A percentile compares a stretch with the other conserved stretches of the same genome.
Evolutionary conservation across 768 basidiomycete genomes (phyloP).

Genomic region (Termitomyces sp.): DNA sequence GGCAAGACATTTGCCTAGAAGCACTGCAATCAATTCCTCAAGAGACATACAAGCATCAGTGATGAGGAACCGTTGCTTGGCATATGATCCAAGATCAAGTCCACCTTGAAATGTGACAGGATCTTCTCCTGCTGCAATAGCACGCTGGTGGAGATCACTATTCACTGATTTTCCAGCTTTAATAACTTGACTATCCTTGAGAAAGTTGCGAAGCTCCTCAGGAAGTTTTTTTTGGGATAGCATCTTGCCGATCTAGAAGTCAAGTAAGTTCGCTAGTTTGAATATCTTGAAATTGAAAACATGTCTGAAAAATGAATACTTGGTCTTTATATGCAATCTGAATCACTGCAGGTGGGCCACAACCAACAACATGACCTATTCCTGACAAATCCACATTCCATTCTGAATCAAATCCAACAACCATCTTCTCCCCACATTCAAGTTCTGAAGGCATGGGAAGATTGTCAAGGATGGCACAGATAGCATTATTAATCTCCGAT

Average conservation of each 20-base stretch:
- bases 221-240: no score
- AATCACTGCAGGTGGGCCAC: conserved; percentile 12
- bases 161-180: no score
- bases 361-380: conserved; percentile 11
- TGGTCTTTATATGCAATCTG: conserved; percentile 8
- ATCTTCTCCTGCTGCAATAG: no score
- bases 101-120: no score
- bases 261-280: no score
- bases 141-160: no score
- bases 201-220: no score
- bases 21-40: neutral
- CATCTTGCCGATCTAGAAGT: no score
- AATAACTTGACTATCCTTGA: no score
- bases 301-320: conserved; percentile 18
- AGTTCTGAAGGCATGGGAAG: conserved; percentile 3
- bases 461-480: conserved; percentile 14
- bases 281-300: neutral
- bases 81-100: no score
- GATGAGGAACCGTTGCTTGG: neutral
- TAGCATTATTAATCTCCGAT: conserved; percentile 14
- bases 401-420: conserved; percentile 21
- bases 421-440: neutral
- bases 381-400: conserved; percentile 22
- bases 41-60: neutral
- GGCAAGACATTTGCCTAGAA: neutral